Evolutionary conservation across 306 rosid genomes (phyloP), one percentile per base, ranked within the genome.

Genomic region (Lablab purpureus): DNA sequence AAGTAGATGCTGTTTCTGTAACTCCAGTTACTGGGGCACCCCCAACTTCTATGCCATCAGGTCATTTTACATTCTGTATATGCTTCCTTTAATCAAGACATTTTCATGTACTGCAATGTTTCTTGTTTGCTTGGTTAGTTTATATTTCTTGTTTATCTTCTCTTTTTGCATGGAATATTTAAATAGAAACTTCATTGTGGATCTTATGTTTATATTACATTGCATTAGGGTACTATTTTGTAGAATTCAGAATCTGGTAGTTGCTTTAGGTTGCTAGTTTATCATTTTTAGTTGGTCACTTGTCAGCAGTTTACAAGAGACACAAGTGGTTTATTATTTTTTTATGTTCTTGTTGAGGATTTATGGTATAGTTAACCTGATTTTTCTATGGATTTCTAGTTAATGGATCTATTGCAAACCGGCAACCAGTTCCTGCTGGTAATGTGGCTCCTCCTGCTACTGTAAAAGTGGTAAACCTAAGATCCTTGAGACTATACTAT

Each of bases 401-500:
- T 73, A 93, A 93, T 90, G 99, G 97, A 83, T 84, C 97, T 83
- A 81, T 85, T 25, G 43, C 87, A 59, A 96, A 71, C 77, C 92
- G 97, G 56, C 98, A 90, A 82, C 77, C 94, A 56, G 74, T 87
- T 65, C 49, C 96, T 80, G 87, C 87, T 66, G 93, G 83, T 74
- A 90, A 86, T 83, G 86, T 84, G 77, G 85, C 90, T 81, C 85
- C 99, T 62, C 85, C 99, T 62, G 96, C 96, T 41, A 91, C 91
- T 46, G 93, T 96, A 28, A 96, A 96, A 96, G 94, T 96, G 91
- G 99, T 93, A 91, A 83, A 11, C 73, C 18, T 10, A 36, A 68
- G 89, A 65, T 28, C 52, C 25, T 46, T 64, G 12, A 28, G 77
- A 50, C 59, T 73, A 32, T 25, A 19, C 2, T 51, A 25, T 73